Percentiles rank a stretch among this genome's conserved stretches.
Evolutionary conservation across 2,329 filamentous ascomycete genomes (phyloP).

Genomic region (Periconia macrospinosa): DNA sequence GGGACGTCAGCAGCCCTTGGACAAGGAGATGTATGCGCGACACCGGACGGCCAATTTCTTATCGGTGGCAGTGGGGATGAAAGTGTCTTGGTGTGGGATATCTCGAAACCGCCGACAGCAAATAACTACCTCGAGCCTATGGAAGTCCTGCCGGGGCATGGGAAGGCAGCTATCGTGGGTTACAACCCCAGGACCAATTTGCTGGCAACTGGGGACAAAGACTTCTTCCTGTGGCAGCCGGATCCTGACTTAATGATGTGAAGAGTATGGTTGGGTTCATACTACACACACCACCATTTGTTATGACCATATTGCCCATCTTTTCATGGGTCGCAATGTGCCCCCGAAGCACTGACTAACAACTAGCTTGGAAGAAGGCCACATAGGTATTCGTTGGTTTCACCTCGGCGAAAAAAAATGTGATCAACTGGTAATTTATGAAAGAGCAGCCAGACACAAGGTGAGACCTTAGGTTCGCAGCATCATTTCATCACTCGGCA

Average conservation of each 20-base stretch:
- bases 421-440: too few species aligned
- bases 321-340: too few species aligned
- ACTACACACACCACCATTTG: too few species aligned
- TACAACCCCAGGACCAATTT: conserved; percentile 93
- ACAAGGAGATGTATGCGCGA: conserved; percentile 82
- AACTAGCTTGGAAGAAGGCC: too few species aligned
- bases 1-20: conserved; percentile 39
- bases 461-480: too few species aligned
- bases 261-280: conserved; percentile 4
- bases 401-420: too few species aligned
- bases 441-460: too few species aligned
- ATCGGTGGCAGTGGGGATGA: conserved; percentile 73
- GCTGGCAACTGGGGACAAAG: conserved; percentile 85
- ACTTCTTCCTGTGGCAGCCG: conserved; percentile 57
- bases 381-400: too few species aligned
- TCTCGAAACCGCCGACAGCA: conserved; percentile 53
- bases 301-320: too few species aligned
- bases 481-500: too few species aligned
- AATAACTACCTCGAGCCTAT: conserved; percentile 65
- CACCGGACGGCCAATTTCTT: conserved; percentile 85
- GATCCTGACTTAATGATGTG: conserved; percentile 47
- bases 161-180: conserved; percentile 72
- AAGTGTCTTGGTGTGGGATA: conserved; percentile 87
- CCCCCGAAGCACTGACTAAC: too few species aligned
- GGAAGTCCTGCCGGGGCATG: conserved; percentile 62